Base-by-base conservation (phyloP, 2,329 filamentous ascomycete species). In the Didymella arachidicola region DNA sequence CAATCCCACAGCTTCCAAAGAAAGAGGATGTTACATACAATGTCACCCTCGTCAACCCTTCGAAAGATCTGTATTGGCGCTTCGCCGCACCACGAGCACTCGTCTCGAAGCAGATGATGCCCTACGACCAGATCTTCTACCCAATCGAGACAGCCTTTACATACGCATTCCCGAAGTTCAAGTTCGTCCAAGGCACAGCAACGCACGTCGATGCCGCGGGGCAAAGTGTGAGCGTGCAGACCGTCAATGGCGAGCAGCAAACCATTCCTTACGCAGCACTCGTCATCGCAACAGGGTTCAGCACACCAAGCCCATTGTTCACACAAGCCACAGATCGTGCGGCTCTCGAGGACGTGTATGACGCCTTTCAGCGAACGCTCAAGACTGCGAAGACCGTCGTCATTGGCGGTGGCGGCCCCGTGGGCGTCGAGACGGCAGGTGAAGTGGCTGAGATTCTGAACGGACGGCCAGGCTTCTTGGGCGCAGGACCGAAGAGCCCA, bases 1-100 rank as follows among this genome's bases (percentile, higher is more conserved):
- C 70, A 4, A 56, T 78, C 26, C 76, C 77, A 6, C 56, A 69
- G 26, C 67, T 78, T 16, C 69, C 69, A 0, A 73, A 74, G 63
- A 72, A 76, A 43, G 65, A 75, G 22, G 65, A 70, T 46, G 65
- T 62, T 22, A 77, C 77, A 11, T 83, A 85, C 70, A 84, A 83
- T 60, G 75, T 88, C 36, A 81, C 81, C 22, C 74, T 88, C 12
- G 79, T 89, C 63, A 82, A 85, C 51, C 83, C 84, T 1, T 82
- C 81, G 7, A 79, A 79, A 16, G 78, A 81, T 39, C 83, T 85
- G 73, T 87, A 78, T 76, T 86, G 80, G 75, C 81, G 81, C 53
- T 76, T 84, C 42, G 84, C 80, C 2, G 81, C 81, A 2, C 86
- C 86, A 0, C 79, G 86, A 22, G 80, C 81, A 26, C 68, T 84